Conservation (phyloP, 176 grass and related monocot genomes). For the Luzula sylvatica region DNA sequence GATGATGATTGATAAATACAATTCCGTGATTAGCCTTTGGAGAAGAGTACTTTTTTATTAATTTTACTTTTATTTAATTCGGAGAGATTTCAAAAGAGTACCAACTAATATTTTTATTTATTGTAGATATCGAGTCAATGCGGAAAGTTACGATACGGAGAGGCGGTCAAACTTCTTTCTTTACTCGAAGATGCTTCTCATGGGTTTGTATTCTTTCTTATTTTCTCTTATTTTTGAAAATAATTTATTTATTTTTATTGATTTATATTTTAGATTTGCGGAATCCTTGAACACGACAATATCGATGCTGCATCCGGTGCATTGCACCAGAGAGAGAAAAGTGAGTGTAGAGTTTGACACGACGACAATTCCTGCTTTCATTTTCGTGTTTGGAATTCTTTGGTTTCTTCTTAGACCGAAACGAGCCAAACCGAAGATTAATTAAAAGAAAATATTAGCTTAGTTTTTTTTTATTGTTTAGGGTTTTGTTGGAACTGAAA, state of each 20-base stretch:
- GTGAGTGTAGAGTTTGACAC: slow-evolving; percentile 67
- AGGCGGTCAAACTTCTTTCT: slow-evolving; percentile 64
- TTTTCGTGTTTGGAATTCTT: slow-evolving; percentile 68
- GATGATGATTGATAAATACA: slow-evolving; percentile 82
- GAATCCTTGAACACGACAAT: slow-evolving; percentile 69
- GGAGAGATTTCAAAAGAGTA: slow-evolving; percentile 5
- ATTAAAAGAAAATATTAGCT: slow-evolving; percentile 16
- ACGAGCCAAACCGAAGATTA: slow-evolving; percentile 89
- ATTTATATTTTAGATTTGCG: slow-evolving; percentile 44
- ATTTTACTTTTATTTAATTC: neutral
- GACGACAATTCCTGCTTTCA: slow-evolving; percentile 72
- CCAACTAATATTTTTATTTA: slow-evolving; percentile 13
- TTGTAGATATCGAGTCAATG: slow-evolving; percentile 65
- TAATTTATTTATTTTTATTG: slow-evolving; percentile 5
- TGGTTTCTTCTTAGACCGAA: slow-evolving; percentile 86
- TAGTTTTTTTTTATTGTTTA: no score
- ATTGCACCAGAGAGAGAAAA: slow-evolving; percentile 78
- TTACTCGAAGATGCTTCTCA: slow-evolving; percentile 77
- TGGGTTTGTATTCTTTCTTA: slow-evolving; percentile 42
- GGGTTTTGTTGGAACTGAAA: no score
- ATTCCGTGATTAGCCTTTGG: slow-evolving; percentile 72
- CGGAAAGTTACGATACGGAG: slow-evolving; percentile 57
- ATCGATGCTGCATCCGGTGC: slow-evolving; percentile 51
- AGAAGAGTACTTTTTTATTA: slow-evolving; percentile 43
- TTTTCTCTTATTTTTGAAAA: slow-evolving; percentile 1